Conservation (phyloP, 2,329 filamentous ascomycete genomes). For the Neonectria sp. region DNA sequence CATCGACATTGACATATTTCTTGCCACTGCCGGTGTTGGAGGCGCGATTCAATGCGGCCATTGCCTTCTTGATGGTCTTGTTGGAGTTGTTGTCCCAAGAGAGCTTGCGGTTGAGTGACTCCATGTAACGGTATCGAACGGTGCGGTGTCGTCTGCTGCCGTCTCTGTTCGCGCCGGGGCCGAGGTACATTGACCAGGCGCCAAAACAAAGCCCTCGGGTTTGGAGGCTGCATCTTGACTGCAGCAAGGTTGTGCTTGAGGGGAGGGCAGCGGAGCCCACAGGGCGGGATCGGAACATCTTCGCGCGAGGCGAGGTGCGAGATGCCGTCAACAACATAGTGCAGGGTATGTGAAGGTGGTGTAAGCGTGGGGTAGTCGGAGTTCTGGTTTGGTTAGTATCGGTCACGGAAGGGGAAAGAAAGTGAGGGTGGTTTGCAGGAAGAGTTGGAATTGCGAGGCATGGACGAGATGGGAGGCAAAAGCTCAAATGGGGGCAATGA, state of each 20-base stretch:
- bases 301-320: slow-evolving; percentile 49
- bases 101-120: slow-evolving; percentile 60
- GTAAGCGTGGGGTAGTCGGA: slow-evolving; percentile 15
- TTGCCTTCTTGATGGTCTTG: slow-evolving; percentile 57
- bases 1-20: slow-evolving; percentile 55
- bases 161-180: slow-evolving; percentile 58
- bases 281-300: slow-evolving; percentile 41
- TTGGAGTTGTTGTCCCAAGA: slow-evolving; percentile 63
- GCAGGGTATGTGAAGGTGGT: slow-evolving; percentile 5
- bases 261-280: slow-evolving; percentile 31
- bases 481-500: neutral
- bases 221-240: slow-evolving; percentile 41
- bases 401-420: neutral
- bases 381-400: slow-evolving; percentile 14
- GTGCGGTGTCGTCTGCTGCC: slow-evolving; percentile 60
- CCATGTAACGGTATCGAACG: slow-evolving; percentile 62
- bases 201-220: slow-evolving; percentile 65
- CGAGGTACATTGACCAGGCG: slow-evolving; percentile 61
- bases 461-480: neutral
- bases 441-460: neutral
- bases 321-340: slow-evolving; percentile 48
- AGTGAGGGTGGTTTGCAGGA: neutral
- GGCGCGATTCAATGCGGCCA: slow-evolving; percentile 54
- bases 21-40: slow-evolving; percentile 52
- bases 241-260: slow-evolving; percentile 30